Percentiles rank a stretch among this genome's conserved stretches.
Evolutionary conservation across 257 asterid genomes (phyloP).

Genomic region (Solanum neorickii): DNA sequence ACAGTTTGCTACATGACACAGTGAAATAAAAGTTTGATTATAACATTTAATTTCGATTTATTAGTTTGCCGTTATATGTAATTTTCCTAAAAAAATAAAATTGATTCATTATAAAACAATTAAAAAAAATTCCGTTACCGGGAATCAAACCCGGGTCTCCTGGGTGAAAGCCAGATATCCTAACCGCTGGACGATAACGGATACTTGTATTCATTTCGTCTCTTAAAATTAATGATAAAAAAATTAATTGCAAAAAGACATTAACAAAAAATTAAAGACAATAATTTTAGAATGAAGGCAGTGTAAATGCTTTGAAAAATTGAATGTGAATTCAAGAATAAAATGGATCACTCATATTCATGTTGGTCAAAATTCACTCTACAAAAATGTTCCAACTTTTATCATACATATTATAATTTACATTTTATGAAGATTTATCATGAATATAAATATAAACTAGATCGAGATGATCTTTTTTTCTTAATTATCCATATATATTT

Average conservation of each 20-base stretch:
- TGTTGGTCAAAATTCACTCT: not conserved
- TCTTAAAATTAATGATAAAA: accelerated
- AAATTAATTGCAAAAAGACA: too few relatives aligned
- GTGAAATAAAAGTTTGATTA: too few relatives aligned
- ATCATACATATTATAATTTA: not conserved
- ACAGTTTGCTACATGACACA: too few relatives aligned
- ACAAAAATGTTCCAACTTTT: not conserved
- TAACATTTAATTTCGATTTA: too few relatives aligned
- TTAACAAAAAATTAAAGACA: not conserved
- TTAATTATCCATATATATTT: not conserved
- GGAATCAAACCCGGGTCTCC: conserved; percentile 97
- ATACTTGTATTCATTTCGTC: accelerated
- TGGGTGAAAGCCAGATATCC: conserved; percentile 98
- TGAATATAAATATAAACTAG: not conserved
- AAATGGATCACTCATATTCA: not conserved
- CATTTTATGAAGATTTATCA: not conserved
- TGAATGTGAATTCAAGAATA: not conserved
- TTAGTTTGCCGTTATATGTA: too few relatives aligned
- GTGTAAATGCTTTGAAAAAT: not conserved
- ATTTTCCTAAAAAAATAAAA: too few relatives aligned
- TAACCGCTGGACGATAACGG: conserved; percentile 90
- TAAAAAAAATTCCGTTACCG: conserved; percentile 46
- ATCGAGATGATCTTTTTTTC: not conserved
- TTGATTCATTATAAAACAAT: too few relatives aligned
- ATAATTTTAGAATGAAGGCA: not conserved